A percentile compares a stretch with the other conserved stretches of the same genome.
Conservation (phyloP, 148 eudicot species). For the Silene uniflora region DNA sequence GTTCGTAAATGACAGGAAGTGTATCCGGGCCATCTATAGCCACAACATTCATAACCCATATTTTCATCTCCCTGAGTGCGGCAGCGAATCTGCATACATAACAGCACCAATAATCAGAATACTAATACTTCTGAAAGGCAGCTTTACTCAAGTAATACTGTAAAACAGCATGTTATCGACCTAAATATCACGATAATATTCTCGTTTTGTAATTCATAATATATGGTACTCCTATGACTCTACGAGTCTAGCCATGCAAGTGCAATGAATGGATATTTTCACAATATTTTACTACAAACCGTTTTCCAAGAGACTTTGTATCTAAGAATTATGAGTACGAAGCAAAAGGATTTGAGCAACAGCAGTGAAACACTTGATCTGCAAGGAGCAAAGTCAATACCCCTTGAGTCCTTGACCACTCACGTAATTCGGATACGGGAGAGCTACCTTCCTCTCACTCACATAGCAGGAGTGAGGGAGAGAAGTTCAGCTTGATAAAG, state of each 20-base stretch:
- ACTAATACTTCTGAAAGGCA: neutral
- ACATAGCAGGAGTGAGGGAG: too few relatives aligned
- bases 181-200: neutral
- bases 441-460: too few relatives aligned
- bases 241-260: too few relatives aligned
- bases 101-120: neutral
- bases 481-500: too few relatives aligned
- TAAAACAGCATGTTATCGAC: neutral
- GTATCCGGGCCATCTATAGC: slow-evolving; percentile 66
- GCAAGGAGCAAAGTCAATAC: neutral
- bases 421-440: too few relatives aligned
- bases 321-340: neutral
- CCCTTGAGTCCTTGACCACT: too few relatives aligned
- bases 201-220: too few relatives aligned
- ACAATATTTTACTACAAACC: too few relatives aligned
- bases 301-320: too few relatives aligned
- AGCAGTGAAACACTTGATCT: neutral
- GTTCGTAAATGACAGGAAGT: slow-evolving; percentile 67
- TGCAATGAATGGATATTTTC: too few relatives aligned
- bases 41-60: slow-evolving; percentile 86
- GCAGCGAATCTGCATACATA: slow-evolving; percentile 59
- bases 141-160: neutral
- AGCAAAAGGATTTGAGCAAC: neutral
- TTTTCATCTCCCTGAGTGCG: slow-evolving; percentile 56
- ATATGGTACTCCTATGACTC: too few relatives aligned